Conservation (phyloP, 2,329 filamentous ascomycete species). For the Diplodia sapinea region DNA sequence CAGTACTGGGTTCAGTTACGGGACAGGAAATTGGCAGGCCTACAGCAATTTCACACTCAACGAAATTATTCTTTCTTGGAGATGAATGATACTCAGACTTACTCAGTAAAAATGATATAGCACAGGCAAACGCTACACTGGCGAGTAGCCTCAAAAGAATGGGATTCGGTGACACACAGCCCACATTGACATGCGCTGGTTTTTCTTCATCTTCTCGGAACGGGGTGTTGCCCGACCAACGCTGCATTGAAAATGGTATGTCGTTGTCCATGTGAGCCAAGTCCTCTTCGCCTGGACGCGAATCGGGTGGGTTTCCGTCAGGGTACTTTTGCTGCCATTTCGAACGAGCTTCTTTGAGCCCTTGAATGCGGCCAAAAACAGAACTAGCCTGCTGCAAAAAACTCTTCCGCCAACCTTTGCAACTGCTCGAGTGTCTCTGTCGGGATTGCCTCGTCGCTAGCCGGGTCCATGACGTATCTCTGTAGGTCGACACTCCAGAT, state of each 20-base stretch:
- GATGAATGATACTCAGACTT: not conserved
- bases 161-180: not conserved
- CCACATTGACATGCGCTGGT: not conserved
- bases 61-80: not conserved
- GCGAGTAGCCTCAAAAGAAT: not conserved
- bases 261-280: not conserved
- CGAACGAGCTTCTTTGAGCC: not conserved
- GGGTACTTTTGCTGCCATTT: not conserved
- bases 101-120: not conserved
- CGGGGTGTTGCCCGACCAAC: not conserved
- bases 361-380: not conserved
- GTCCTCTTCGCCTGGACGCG: not conserved
- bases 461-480: not conserved
- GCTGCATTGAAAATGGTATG: not conserved
- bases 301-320: not conserved
- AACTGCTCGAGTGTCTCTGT: not conserved
- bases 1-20: not conserved
- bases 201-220: not conserved
- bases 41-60: not conserved
- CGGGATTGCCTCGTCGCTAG: not conserved
- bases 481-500: not conserved
- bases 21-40: not conserved
- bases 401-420: not conserved
- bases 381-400: not conserved
- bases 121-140: not conserved